Evolutionary conservation across 2,329 filamentous ascomycete genomes (phyloP), one percentile per base, ranked within the genome.

Genomic region (Trichoderma polysporum): DNA sequence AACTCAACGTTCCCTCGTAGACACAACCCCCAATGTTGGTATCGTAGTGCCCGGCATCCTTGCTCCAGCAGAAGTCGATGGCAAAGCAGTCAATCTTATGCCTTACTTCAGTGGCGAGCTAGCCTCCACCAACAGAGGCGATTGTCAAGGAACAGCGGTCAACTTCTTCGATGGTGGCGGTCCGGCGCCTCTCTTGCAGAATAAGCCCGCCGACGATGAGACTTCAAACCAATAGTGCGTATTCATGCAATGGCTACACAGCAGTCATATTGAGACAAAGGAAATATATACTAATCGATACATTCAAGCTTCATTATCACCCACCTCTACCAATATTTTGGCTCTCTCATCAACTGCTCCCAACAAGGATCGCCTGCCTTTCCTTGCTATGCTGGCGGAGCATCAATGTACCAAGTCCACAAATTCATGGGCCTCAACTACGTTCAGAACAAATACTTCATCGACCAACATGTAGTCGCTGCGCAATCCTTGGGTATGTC

Each of bases 151-250:
- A 50, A 76, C 79, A 1, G 77, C 84, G 2, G 77, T 87, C 75
- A 88, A 88, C 80, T 89, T 88, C 76, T 79, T 89, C 29, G 87
- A 89, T 69, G 86, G 82, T 53, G 87, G 86, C 49, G 86, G 82
- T 69, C 85, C 85, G 35, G 80, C 76, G 19, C 84, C 86, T 27
- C 73, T 88, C 69, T 83, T 78, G 79, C 81, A 80, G 74, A 86
- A 86, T 77, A 85, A 77, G 80, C 81, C 86, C 17, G 79, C 86
- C 69, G 81, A 85, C 69, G 77, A 79, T 68, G 79, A 75, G 6
- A 79, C 67, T 19, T 86, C 84, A 0, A 81, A 82, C 66, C 86
- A 89, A 81, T 86, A 86, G 84, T 86, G 80, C 63, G 79, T 75
- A 45, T 19, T 12, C 2, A 19, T n/a, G 8, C 39, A n/a, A n/a